These are phyloP conservation scores for Zygotorulaspora mrakii DNA, from an alignment of 1,139 yeast genomes.

Conservation along the genomic window DNA sequence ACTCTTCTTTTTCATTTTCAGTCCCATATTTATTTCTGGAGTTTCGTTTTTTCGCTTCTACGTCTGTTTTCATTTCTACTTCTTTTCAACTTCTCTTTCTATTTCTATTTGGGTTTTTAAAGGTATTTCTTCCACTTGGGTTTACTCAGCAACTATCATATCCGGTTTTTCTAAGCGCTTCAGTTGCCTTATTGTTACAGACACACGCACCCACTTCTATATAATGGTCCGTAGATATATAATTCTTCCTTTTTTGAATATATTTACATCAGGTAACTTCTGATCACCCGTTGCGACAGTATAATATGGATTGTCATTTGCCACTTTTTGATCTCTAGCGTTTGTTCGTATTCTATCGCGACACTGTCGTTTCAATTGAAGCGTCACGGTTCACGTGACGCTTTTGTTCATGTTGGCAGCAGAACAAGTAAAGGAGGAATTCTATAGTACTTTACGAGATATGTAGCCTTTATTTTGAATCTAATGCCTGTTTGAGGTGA, in stretches of 20 bases:
- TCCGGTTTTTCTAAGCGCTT: no score
- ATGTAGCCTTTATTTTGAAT: no score
- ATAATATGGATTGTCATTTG: not conserved
- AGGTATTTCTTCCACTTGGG: slow-evolving; percentile 3
- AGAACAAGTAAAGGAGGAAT: slow-evolving; percentile 3
- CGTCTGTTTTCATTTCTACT: slow-evolving; percentile 2
- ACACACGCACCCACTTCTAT: not conserved
- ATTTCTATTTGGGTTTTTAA: slow-evolving; percentile 1
- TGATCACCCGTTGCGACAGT: no score
- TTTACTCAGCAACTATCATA: no score
- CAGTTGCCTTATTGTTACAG: not conserved
- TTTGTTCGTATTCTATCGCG: no score
- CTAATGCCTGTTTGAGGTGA: slow-evolving; percentile 1
- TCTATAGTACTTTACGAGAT: no score
- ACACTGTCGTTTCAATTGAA: not conserved
- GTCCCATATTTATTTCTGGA: slow-evolving; percentile 4
- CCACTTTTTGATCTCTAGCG: not conserved
- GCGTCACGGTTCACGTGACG: slow-evolving; percentile 6
- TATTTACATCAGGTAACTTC: no score
- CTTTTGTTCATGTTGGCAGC: not conserved
- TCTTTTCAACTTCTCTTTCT: slow-evolving; percentile 1
- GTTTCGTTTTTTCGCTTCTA: slow-evolving; percentile 9
- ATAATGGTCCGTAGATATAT: no score
- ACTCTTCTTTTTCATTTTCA: slow-evolving; percentile 1
- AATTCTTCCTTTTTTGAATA: no score